Conservation (phyloP, 2,329 filamentous ascomycete species). For the Aspergillus sp. region DNA sequence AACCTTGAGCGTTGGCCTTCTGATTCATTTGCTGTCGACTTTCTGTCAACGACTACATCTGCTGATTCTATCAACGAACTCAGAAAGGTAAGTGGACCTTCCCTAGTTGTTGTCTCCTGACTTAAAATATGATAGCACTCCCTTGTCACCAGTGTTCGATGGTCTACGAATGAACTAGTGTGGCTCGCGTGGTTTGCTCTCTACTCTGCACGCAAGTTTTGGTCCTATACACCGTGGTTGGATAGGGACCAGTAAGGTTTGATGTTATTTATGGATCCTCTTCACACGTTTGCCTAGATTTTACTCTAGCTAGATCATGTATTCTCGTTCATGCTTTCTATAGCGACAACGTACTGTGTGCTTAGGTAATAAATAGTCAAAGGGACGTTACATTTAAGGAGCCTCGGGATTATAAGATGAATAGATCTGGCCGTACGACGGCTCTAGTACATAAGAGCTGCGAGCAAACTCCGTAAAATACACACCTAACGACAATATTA, state of each 20-base stretch:
- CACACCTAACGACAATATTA: too few relatives aligned
- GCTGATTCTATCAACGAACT: slow-evolving; percentile 15
- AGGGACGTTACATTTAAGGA: too few relatives aligned
- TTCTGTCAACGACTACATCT: slow-evolving; percentile 23
- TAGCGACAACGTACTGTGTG: too few relatives aligned
- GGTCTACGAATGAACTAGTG: neutral
- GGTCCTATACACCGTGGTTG: neutral
- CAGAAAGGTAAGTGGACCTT: slow-evolving; percentile 14
- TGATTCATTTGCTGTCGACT: slow-evolving; percentile 18
- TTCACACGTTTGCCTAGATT: neutral
- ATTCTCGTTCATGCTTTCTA: too few relatives aligned
- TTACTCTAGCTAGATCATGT: neutral
- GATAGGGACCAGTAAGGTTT: neutral
- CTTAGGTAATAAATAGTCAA: too few relatives aligned
- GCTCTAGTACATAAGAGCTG: too few relatives aligned
- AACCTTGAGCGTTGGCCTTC: slow-evolving; percentile 22
- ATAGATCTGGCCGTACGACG: too few relatives aligned
- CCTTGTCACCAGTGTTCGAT: neutral
- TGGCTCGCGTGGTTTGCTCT: neutral
- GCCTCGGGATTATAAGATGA: too few relatives aligned
- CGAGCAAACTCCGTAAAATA: too few relatives aligned
- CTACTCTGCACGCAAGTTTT: neutral
- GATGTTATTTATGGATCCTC: neutral
- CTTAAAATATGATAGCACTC: neutral
- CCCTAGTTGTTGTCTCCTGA: neutral